Base-by-base conservation (phyloP, 2,329 filamentous ascomycete genomes). In the Fusarium oligoseptatum region DNA sequence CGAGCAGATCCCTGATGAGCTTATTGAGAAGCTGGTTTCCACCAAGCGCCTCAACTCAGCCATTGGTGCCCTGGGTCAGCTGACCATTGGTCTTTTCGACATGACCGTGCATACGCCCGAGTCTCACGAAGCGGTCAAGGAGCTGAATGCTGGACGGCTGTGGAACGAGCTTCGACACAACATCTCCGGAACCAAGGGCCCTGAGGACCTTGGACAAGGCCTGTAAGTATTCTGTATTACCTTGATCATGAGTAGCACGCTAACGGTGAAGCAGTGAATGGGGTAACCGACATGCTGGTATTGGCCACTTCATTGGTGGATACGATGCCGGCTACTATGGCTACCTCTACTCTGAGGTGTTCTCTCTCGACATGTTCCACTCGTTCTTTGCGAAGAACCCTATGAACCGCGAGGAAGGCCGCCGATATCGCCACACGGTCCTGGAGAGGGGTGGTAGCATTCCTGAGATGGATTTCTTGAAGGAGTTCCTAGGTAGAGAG, bases 321-420 rank as follows among this genome's bases (percentile, higher is more conserved):
- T 97, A 97, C 79, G 94, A 96, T 82, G 94, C 94, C 34, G 93
- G 94, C 50, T 96, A 96, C 85, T 97, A 97, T 82, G 91, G 91
- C 77, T 93, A 93, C 80, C 84, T 93, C 37, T 92, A 90, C 73
- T 94, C 92, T 1, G 90, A 94, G 81, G 94, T 97, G 20, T 97
- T 95, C 84, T 94, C 92, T 24, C 89, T 92, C 29, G 94, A 97
- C 83, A 96, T 97, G 93, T 97, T 96, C 87, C 91, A 94, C 83
- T 89, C 89, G 0, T 92, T 93, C 56, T 97, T 97, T 85, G 92
- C 92, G 85, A 87, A 89, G 76, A 87, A 95, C 81, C 94, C 94
- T 0, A 95, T 96, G 93, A 90, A 95, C 81, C 88, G 87, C 36
- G 89, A 88, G 74, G 90, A 95, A 80, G 94, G 94, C 2, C 87